phyloP scores from a whole-genome alignment of 495 filamentous ascomycete genomes.

The Pyrenula aspistea region DNA sequence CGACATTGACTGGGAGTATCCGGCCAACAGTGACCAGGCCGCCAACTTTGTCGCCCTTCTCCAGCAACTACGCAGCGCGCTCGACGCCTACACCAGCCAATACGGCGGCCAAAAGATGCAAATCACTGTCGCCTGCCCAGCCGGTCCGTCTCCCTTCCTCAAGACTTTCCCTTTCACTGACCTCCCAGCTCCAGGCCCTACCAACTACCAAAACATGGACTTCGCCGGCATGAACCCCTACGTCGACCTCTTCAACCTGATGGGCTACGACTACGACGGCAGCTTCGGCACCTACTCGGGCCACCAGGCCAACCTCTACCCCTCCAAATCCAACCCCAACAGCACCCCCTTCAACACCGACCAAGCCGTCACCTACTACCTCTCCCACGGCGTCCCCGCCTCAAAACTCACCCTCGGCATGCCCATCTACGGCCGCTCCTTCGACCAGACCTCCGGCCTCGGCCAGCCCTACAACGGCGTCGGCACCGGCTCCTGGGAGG shows the following conservation, averaged over 20 bases:
- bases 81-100: constrained; percentile 49
- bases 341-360: constrained; percentile 62
- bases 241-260: constrained; percentile 63
- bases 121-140: constrained; percentile 55
- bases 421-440: constrained; percentile 78
- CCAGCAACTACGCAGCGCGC: constrained; percentile 38
- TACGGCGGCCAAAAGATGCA: constrained; percentile 43
- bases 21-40: constrained; percentile 33
- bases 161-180: constrained; percentile 8
- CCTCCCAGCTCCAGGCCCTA: constrained; percentile 25
- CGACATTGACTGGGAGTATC: constrained; percentile 52
- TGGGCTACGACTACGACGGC: constrained; percentile 63
- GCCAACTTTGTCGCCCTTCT: constrained; percentile 53
- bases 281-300: constrained; percentile 2
- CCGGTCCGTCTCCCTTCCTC: constrained; percentile 14
- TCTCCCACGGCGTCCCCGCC: constrained; percentile 42
- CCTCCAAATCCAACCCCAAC: constrained; percentile 31
- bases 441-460: constrained; percentile 56
- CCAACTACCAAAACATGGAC: constrained; percentile 49
- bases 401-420: constrained; percentile 71
- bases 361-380: constrained; percentile 53
- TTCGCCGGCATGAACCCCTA: constrained; percentile 51
- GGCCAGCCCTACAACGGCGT: constrained; percentile 56
- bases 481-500: constrained; percentile 57
- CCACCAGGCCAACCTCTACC: constrained; percentile 43